Evolutionary conservation across 768 basidiomycete species (phyloP).

Genomic region (Multifurca ochricompacta): DNA sequence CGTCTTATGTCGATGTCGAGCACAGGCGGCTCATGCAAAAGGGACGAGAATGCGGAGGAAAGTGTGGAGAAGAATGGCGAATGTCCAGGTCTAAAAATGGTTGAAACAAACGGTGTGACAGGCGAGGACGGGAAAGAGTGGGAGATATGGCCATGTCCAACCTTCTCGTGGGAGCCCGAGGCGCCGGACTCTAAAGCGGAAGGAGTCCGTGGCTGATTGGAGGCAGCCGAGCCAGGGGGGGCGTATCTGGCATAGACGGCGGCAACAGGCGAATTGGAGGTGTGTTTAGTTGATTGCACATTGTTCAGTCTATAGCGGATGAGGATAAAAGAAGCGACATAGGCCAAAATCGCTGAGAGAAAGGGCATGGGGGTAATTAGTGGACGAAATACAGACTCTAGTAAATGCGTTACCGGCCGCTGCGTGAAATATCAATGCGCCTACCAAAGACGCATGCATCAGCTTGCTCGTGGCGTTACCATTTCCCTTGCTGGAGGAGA

Average conservation of each 20-base stretch:
- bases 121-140: not conserved
- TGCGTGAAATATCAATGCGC: slow-evolving; percentile 15
- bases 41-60: not conserved
- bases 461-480: not conserved
- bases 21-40: slow-evolving; percentile 7
- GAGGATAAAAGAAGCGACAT: slow-evolving; percentile 15
- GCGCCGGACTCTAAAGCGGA: slow-evolving; percentile 8
- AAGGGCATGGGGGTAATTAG: not conserved
- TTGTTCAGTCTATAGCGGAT: slow-evolving; percentile 9
- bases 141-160: not conserved
- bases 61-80: not conserved
- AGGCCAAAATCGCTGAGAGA: slow-evolving; percentile 12
- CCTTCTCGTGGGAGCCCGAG: not conserved
- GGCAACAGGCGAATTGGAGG: not conserved
- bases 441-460: slow-evolving; percentile 11
- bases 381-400: not conserved
- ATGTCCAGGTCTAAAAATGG: not conserved
- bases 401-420: slow-evolving; percentile 3
- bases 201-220: not conserved
- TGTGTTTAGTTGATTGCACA: not conserved
- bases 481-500: slow-evolving; percentile 1
- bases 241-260: slow-evolving; percentile 3
- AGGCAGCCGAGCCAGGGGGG: not conserved
- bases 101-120: not conserved
- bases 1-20: slow-evolving; percentile 15